Evolutionary conservation across 2,329 filamentous ascomycete genomes (phyloP).

Genomic region (Alternaria incomplexa): DNA sequence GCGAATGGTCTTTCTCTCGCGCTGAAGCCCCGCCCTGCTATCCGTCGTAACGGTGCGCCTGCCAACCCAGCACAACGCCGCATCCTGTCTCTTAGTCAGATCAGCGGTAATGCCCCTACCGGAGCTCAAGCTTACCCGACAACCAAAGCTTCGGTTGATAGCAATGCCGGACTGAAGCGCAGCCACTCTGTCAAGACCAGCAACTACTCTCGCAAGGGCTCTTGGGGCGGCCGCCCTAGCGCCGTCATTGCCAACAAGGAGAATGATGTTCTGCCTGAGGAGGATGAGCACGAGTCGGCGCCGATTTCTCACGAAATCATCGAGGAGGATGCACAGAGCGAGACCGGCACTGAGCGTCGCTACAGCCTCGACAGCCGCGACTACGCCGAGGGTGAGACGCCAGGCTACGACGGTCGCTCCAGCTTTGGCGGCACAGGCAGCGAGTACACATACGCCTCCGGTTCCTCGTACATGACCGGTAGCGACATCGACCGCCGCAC

Average conservation of each 20-base stretch:
- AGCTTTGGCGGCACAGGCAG: conserved; percentile 51
- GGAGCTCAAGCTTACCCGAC: conserved; percentile 49
- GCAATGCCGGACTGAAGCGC: conserved; percentile 60
- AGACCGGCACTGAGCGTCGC: conserved; percentile 50
- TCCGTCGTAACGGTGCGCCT: conserved; percentile 49
- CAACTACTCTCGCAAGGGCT: conserved; percentile 42
- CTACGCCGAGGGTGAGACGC: conserved; percentile 45
- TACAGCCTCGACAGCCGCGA: conserved; percentile 44
- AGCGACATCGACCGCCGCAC: conserved; percentile 54
- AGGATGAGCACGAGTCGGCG: conserved; percentile 46
- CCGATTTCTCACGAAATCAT: conserved; percentile 29
- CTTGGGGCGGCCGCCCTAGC: conserved; percentile 44
- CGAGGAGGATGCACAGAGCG: conserved; percentile 42
- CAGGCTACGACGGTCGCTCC: conserved; percentile 45
- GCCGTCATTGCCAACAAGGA: conserved; percentile 52
- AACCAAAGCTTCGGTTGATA: conserved; percentile 35
- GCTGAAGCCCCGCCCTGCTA: conserved; percentile 56
- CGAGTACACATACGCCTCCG: conserved; percentile 56
- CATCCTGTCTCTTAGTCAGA: conserved; percentile 90
- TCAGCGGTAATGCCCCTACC: conserved; percentile 73
- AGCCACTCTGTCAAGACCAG: conserved; percentile 50
- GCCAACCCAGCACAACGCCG: conserved; percentile 62
- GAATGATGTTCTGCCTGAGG: conserved; percentile 54
- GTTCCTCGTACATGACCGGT: conserved; percentile 56
- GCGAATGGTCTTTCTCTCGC: conserved; percentile 52